Evolutionary conservation across 345 rosid species (phyloP), one percentile per base, ranked within the genome.

Genomic region (Eucalyptus shirleyi): DNA sequence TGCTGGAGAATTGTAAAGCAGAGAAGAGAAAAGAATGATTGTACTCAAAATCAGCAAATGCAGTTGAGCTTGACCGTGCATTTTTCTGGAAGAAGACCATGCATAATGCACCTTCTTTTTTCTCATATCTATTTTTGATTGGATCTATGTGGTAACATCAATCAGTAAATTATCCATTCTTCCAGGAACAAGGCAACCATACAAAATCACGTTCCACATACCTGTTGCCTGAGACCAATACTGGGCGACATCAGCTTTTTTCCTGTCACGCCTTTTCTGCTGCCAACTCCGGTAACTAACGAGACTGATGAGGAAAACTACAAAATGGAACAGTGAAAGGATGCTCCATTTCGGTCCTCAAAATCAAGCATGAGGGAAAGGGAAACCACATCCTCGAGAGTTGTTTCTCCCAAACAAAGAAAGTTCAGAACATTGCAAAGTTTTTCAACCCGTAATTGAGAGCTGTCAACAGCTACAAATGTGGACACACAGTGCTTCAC

Each of bases 381-480:
- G 90, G 49, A 89, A 89, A 42, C 92, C 55, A 50, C 88, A 65
- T 92, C 91, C 24, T 87, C 86, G n/a, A 87, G 88, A 19, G 88
- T 88, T 89, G 88, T 89, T 45, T 90, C 91, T 89, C 89, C 65
- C 50, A 69, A 89, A 83, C 15, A 60, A 60, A 60, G 30, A 90
- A 95, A 88, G 67, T 94, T 95, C 90, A 96, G 90, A 87, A 95
- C 88, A 80, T 83, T 50, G 88, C 93, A 92, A 86, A 95, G 93
- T 55, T 93, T 92, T 90, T 93, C 96, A 90, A 91, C 89, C 88
- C 91, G 92, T 44, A 94, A 90, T 92, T 94, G 95, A 51, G 91
- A 86, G 15, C 80, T 89, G 92, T 96, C 98, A 44, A 96, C 94
- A 86, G 99, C 93, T 37, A 93, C 94, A 92, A 96, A 98, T 60